Base-by-base conservation (phyloP, 192 early-diverging fungal genomes). In the Backusella liffmaniae region DNA sequence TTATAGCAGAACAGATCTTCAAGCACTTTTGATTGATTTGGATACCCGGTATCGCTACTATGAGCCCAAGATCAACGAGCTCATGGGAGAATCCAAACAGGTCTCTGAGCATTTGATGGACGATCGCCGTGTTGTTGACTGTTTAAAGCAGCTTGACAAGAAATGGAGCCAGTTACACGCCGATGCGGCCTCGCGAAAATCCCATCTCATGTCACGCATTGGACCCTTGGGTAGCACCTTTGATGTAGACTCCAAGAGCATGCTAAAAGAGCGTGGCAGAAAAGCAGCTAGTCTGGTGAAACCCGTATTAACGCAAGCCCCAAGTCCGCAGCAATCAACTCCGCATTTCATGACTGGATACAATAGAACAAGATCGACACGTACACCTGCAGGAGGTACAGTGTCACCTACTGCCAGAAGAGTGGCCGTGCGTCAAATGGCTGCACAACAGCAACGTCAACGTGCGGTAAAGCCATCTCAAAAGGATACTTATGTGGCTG, bases 111-210 rank as follows among this genome's bases (percentile, higher is more conserved):
- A 34, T n/a, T 30, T 84, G 12, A 70, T 73, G 72, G 70, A 85
- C 15, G 85, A 86, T 66, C 82, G 78, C 71, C 72, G 86, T 67
- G 73, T 87, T 41, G 77, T 77, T 0, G 80, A 85, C 37, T 81
- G 75, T 46, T 73, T 81, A 26, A 75, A 80, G 10, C 67, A 82
- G 9, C 72, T 85, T 1, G 80, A 68, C 13, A 81, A 88, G 66
- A 79, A 84, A 66, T 90, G 88, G 88, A 66, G 71, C n/a, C 78
- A 84, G 36, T 67, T 88, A 18, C 82, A 86, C 67, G 74, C 67
- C 35, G 49, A 75, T 9, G 84, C 85, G 2, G 41, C 77, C 1
- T 78, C 83, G 26, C 85, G 83, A 70, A 84, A 78, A 77, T 51
- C 84, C 12, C 79, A 84, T 36, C 69, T 89, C 3, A 26, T 76